phyloP scores from a whole-genome alignment of 148 eudicot species.

The Arctostaphylos glauca region DNA sequence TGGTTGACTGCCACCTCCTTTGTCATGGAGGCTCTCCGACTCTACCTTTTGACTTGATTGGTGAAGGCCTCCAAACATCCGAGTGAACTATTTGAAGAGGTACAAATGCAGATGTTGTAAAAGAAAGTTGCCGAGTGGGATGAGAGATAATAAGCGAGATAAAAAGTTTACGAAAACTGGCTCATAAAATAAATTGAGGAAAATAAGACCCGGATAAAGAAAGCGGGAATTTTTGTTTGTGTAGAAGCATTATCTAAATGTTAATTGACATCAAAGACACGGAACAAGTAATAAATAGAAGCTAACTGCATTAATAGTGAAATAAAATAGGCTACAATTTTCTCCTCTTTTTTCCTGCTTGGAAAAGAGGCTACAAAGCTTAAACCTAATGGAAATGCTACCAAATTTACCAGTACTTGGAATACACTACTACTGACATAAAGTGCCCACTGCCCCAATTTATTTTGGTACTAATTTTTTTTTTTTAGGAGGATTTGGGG shows the following conservation, averaged over 20 bases:
- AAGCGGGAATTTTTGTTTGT: too few relatives aligned
- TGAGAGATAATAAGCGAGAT: too few relatives aligned
- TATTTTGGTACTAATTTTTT: not conserved
- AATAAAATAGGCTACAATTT: not conserved
- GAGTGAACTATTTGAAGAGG: too few relatives aligned
- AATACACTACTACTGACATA: not conserved
- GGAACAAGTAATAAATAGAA: not conserved
- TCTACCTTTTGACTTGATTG: too few relatives aligned
- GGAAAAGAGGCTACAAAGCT: conserved; percentile 10
- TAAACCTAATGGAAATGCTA: not conserved
- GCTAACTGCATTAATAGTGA: not conserved
- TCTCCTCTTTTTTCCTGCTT: not conserved
- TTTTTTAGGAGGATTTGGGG: not conserved
- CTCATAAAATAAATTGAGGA: too few relatives aligned
- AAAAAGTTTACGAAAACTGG: too few relatives aligned
- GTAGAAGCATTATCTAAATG: not conserved
- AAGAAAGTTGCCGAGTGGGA: too few relatives aligned
- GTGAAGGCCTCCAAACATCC: too few relatives aligned
- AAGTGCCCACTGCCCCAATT: not conserved
- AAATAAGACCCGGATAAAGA: too few relatives aligned
- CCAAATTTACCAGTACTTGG: not conserved
- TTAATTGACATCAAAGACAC: not conserved
- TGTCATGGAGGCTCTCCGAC: too few relatives aligned
- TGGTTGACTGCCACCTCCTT: too few relatives aligned
- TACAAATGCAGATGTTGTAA: too few relatives aligned